phyloP scores from a whole-genome alignment of 176 grass and related monocot genomes.

The Cenchrus fungigraminus region DNA sequence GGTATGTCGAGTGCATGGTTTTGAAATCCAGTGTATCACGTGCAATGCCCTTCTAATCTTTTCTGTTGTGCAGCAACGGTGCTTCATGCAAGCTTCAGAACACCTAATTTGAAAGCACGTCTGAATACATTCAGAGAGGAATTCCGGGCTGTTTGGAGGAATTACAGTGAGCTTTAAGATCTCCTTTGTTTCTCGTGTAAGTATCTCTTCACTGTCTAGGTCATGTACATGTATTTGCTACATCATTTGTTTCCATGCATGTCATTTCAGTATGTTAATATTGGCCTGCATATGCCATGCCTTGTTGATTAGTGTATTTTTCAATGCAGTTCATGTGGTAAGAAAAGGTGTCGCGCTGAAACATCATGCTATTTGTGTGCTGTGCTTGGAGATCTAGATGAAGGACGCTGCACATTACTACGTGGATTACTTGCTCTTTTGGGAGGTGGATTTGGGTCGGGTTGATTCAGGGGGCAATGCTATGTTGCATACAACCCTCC shows the following conservation, averaged over 20 bases:
- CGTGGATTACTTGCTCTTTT: slow-evolving; percentile 39
- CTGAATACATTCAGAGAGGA: slow-evolving; percentile 99
- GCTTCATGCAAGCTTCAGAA: slow-evolving; percentile 94
- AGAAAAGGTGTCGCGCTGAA: slow-evolving; percentile 40
- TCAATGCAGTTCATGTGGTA: slow-evolving; percentile 41
- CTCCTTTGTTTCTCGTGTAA: slow-evolving; percentile 25
- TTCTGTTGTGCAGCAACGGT: slow-evolving; percentile 62
- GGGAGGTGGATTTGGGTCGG: slow-evolving; percentile 15
- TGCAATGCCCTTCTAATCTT: slow-evolving; percentile 24
- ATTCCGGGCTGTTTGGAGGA: slow-evolving; percentile 92
- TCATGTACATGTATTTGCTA: background rate
- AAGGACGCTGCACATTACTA: slow-evolving; percentile 29
- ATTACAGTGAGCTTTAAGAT: slow-evolving; percentile 84
- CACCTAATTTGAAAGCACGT: slow-evolving; percentile 96
- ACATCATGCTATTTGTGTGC: slow-evolving; percentile 42
- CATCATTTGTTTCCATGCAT: background rate
- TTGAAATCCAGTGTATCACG: slow-evolving; percentile 16
- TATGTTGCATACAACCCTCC: slow-evolving; percentile 17
- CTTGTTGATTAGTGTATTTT: slow-evolving; percentile 2
- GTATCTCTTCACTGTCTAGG: background rate
- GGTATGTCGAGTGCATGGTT: slow-evolving; percentile 56
- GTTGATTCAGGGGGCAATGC: background rate
- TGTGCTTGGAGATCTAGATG: slow-evolving; percentile 40
- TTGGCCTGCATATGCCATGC: background rate
- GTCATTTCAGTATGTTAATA: background rate